Evolutionary conservation across 352 stramenopile species (phyloP).

Genomic region (Globisporangium apiculatum): DNA sequence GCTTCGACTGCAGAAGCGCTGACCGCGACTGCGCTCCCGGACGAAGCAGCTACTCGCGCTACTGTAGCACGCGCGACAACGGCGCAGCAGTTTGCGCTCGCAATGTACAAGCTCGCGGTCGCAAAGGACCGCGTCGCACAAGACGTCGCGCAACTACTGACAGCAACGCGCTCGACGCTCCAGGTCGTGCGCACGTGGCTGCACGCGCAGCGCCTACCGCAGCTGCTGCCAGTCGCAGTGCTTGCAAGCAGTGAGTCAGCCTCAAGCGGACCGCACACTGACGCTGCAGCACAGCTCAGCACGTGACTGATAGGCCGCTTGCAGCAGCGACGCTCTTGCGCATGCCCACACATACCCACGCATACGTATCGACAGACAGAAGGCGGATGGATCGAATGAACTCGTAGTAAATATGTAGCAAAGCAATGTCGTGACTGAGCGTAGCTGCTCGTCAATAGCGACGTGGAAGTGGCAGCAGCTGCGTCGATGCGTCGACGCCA

Average conservation of each 20-base stretch:
- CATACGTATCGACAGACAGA: no score
- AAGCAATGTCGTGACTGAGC: neutral
- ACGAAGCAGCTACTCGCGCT: no score
- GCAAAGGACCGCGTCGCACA: neutral
- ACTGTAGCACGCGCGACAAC: neutral
- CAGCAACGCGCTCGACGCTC: neutral
- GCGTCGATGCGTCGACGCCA: slow-evolving; percentile 6
- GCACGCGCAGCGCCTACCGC: neutral
- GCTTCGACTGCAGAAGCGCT: no score
- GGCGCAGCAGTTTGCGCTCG: neutral
- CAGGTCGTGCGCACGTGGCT: neutral
- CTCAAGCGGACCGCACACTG: no score
- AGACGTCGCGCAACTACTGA: neutral
- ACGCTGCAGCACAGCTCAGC: no score
- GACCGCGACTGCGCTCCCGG: no score
- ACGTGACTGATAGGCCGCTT: no score
- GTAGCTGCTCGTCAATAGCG: slow-evolving; percentile 4
- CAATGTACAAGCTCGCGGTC: neutral
- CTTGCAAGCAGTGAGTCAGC: no score
- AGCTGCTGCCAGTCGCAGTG: neutral
- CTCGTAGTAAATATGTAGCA: neutral
- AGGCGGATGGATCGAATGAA: neutral
- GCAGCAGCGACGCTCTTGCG: no score
- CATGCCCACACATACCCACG: no score
- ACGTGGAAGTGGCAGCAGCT: slow-evolving; percentile 18